phyloP scores from a whole-genome alignment of 805 yeast species.

The Pichia ethanolica region DNA sequence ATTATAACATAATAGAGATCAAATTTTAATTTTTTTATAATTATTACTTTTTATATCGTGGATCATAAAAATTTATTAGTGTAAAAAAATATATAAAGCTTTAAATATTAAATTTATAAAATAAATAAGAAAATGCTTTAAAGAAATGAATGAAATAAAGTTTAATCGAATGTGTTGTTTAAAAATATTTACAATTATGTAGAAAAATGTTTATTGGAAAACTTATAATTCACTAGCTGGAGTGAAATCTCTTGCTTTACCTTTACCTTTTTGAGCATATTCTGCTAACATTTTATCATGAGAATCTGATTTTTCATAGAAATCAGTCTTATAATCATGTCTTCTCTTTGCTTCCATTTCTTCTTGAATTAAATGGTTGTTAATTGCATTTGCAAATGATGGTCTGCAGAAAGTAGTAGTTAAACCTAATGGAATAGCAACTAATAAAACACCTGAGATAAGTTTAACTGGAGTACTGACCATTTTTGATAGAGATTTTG shows the following conservation, averaged over 20 bases:
- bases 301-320: constrained; percentile 15
- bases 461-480: constrained; percentile 19
- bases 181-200: background rate
- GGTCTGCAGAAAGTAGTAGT: constrained; percentile 26
- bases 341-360: constrained; percentile 21
- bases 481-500: background rate
- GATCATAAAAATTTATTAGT: too few species aligned
- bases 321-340: constrained; percentile 24
- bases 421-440: constrained; percentile 23
- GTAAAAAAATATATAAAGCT: too few species aligned
- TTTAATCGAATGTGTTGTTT: too few species aligned
- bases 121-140: too few species aligned
- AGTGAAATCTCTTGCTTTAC: constrained; percentile 24
- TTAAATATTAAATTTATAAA: too few species aligned
- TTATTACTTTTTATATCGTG: too few species aligned
- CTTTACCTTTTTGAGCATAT: constrained; percentile 23
- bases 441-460: constrained; percentile 23
- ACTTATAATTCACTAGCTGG: constrained; percentile 4
- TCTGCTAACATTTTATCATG: constrained; percentile 21
- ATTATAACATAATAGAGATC: too few species aligned
- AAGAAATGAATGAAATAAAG: too few species aligned
- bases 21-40: too few species aligned
- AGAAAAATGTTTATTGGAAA: background rate
- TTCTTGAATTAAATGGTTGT: constrained; percentile 28
- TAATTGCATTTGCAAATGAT: constrained; percentile 30